Percentiles rank a stretch among this genome's conserved stretches.
Evolutionary conservation across 768 basidiomycete genomes (phyloP).

Genomic region (Boletus eberwhitei): DNA sequence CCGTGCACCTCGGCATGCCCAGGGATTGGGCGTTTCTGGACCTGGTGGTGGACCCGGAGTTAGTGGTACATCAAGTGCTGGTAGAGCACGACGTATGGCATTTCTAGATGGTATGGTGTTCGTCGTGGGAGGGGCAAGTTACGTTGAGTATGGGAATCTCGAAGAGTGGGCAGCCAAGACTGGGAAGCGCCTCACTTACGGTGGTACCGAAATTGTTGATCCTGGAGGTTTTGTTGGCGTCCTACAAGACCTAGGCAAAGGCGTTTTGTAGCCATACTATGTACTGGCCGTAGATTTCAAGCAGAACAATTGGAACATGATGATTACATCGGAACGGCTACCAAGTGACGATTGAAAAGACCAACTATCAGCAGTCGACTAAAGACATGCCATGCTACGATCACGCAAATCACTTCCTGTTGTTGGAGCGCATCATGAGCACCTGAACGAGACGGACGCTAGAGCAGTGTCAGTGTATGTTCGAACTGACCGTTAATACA

Average conservation of each 20-base stretch:
- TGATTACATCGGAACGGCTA: not conserved
- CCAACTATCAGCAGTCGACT: not conserved
- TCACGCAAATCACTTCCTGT: slow-evolving; percentile 45
- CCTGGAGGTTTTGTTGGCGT: slow-evolving; percentile 80
- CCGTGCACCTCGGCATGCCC: slow-evolving; percentile 61
- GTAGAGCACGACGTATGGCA: slow-evolving; percentile 59
- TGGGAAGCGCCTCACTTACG: slow-evolving; percentile 87
- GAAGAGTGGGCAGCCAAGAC: slow-evolving; percentile 87
- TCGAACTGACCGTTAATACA: slow-evolving; percentile 1
- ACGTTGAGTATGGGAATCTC: slow-evolving; percentile 96
- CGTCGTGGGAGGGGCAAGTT: slow-evolving; percentile 93
- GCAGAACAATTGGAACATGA: not conserved
- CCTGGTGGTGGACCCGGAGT: slow-evolving; percentile 42
- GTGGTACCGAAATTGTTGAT: slow-evolving; percentile 92
- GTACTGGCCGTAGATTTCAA: slow-evolving; percentile 41
- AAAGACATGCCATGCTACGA: not conserved
- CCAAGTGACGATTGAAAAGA: slow-evolving; percentile 13
- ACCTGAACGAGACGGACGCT: slow-evolving; percentile 83
- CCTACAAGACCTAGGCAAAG: slow-evolving; percentile 61
- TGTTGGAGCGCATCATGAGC: slow-evolving; percentile 60
- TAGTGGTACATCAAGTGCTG: slow-evolving; percentile 32
- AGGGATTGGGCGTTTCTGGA: slow-evolving; percentile 47
- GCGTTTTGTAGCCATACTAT: slow-evolving; percentile 22
- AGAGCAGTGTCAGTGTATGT: slow-evolving; percentile 11
- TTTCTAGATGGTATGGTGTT: slow-evolving; percentile 91